These are phyloP conservation scores for Termitomyces sp. DNA, from an alignment of 1,284 basidiomycete genomes.

Conservation along the genomic window DNA sequence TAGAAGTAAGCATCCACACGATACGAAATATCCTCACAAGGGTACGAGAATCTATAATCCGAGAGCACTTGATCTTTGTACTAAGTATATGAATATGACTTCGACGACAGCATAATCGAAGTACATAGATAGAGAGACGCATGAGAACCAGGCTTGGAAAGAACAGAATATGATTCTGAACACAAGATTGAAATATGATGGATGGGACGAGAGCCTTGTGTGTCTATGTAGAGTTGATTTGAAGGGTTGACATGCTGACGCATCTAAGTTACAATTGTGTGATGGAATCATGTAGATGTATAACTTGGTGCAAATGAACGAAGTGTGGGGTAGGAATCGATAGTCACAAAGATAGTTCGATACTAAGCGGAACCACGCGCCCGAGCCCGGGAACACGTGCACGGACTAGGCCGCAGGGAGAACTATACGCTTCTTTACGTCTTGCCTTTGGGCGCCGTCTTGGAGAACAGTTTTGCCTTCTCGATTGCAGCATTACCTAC, in stretches of 20 bases:
- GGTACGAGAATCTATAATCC: background rate
- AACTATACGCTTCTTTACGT: slow-evolving; percentile 29
- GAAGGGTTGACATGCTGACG: background rate
- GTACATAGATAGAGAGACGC: background rate
- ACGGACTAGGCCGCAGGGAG: background rate
- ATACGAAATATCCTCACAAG: background rate
- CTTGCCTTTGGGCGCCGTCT: slow-evolving; percentile 62
- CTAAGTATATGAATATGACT: background rate
- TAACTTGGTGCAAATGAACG: background rate
- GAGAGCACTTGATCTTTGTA: background rate
- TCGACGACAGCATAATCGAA: background rate
- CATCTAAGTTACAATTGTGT: slow-evolving; percentile 1
- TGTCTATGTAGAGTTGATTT: background rate
- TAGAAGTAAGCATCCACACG: background rate
- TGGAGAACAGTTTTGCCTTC: slow-evolving; percentile 90
- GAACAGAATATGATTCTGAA: background rate
- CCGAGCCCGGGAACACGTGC: slow-evolving; percentile 4
- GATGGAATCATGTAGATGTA: background rate
- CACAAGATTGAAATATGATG: background rate
- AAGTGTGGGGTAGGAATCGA: background rate
- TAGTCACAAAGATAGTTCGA: background rate
- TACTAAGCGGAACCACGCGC: background rate
- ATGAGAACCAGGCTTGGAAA: background rate
- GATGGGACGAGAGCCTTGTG: background rate
- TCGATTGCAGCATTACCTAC: slow-evolving; percentile 74